Evolutionary conservation across 139 green algal species (phyloP).

Genomic region (Micractinium conductrix): DNA sequence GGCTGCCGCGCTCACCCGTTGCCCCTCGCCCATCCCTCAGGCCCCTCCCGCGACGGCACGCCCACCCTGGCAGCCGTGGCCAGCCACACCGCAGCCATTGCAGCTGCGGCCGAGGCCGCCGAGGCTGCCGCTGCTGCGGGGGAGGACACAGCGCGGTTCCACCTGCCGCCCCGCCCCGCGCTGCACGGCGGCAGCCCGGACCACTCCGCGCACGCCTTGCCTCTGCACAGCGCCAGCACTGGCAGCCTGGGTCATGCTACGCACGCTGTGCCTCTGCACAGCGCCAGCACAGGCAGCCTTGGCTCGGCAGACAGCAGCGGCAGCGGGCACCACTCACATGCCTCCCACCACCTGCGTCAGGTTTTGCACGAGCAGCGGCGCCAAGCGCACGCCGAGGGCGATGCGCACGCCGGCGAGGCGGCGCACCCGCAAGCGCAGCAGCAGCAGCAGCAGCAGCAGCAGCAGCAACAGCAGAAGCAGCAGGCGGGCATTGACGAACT

Average conservation of each 20-base stretch:
- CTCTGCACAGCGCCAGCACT: neutral
- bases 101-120: neutral
- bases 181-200: neutral
- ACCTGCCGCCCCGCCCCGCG: neutral
- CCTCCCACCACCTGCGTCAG: neutral
- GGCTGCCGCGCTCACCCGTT: too few species aligned
- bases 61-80: neutral
- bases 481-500: neutral
- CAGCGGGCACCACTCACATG: constrained; percentile 11
- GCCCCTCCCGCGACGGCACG: constrained; percentile 9
- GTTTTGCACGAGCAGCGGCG: neutral
- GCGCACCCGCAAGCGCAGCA: too few species aligned
- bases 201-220: neutral
- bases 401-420: too few species aligned
- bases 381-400: too few species aligned
- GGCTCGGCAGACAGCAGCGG: neutral
- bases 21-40: too few species aligned
- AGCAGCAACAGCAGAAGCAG: neutral
- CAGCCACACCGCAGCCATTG: constrained; percentile 7
- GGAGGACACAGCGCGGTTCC: neutral
- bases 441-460: neutral
- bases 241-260: neutral
- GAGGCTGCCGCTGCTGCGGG: neutral
- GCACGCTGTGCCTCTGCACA: neutral
- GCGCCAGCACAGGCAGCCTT: constrained; percentile 4